Evolutionary conservation across 306 rosid genomes (phyloP).

Genomic region (Cucumis cinereus): DNA sequence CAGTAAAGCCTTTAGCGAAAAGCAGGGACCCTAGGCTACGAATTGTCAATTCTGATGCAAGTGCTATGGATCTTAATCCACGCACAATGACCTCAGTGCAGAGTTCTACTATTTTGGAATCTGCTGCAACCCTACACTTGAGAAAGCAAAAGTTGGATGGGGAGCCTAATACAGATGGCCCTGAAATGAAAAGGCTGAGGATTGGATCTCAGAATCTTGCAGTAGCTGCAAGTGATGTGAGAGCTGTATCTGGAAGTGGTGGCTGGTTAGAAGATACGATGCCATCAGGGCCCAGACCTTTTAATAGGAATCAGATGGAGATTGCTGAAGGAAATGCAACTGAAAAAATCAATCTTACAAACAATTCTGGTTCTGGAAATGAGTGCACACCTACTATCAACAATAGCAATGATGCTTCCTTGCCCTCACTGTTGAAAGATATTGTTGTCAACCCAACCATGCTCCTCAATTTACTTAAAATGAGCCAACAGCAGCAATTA

Average conservation of each 20-base stretch:
- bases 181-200: conserved; percentile 49
- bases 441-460: conserved; percentile 70
- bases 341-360: conserved; percentile 14
- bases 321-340: conserved; percentile 31
- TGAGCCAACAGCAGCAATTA: conserved; percentile 41
- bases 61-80: conserved; percentile 39
- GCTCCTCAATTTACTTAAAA: conserved; percentile 41
- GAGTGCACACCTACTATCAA: conserved; percentile 23
- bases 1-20: conserved; percentile 43
- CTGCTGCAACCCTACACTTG: conserved; percentile 29
- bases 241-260: conserved; percentile 31
- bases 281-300: conserved; percentile 29
- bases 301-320: conserved; percentile 34
- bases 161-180: conserved; percentile 42
- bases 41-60: conserved; percentile 43
- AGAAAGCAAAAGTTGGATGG: conserved; percentile 61
- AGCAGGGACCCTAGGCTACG: conserved; percentile 94
- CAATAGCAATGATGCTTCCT: conserved; percentile 21
- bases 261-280: conserved; percentile 65
- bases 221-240: conserved; percentile 22
- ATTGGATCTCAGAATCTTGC: conserved; percentile 29
- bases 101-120: conserved; percentile 40
- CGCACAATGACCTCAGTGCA: conserved; percentile 20
- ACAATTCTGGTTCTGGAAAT: conserved; percentile 28
- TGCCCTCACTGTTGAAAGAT: conserved; percentile 55